Base-by-base conservation (phyloP, 768 basidiomycete species). In the Suillus fuscotomentosus region DNA sequence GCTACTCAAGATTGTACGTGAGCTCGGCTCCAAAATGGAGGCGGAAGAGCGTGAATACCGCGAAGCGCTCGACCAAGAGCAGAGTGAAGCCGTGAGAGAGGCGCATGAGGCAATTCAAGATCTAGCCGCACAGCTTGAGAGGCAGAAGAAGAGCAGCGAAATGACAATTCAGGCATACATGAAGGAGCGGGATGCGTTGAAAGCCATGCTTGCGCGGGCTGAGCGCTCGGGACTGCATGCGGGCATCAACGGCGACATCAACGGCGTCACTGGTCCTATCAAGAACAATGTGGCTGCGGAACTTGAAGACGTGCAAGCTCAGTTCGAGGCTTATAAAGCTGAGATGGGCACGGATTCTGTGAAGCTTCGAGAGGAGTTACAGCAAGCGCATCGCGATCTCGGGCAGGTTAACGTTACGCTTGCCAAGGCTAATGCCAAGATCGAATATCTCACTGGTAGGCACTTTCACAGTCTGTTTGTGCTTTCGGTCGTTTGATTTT, bases 181-280 rank as follows among this genome's bases (percentile, higher is more conserved):
- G 76, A 92, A 92, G 76, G 97, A 99, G 76, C 80, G 94, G 6
- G 97, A 97, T 69, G 86, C 93, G 53, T 83, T 96, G 67, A 89
- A 87, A 69, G 83, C 84, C 45, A 85, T 97, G 83, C 81, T 95
- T 17, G 81, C 82, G 20, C 78, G 91, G 60, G 80, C 82, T 15
- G 81, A 85, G 69, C 72, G 70, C 48, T 60, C 51, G 60, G 67
- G 60, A 36, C 69, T 45, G 31, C 71, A 61, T 60, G 61, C 51
- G 8, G 57, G 70, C 4, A 42, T 73, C 50, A 78, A 80, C 60
- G 80, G 78, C 7, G 74, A 75, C 22, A 65, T 78, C 60, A 76
- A 74, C 27, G 74, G 73, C 24, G 47, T 67, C 53, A 54, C 66
- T 38, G 50, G n/a, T 61, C 48, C 63, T 60, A 63, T 62, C 36